Base-by-base conservation (phyloP, 2,329 filamentous ascomycete species). In the Trichoderma afroharzianum region DNA sequence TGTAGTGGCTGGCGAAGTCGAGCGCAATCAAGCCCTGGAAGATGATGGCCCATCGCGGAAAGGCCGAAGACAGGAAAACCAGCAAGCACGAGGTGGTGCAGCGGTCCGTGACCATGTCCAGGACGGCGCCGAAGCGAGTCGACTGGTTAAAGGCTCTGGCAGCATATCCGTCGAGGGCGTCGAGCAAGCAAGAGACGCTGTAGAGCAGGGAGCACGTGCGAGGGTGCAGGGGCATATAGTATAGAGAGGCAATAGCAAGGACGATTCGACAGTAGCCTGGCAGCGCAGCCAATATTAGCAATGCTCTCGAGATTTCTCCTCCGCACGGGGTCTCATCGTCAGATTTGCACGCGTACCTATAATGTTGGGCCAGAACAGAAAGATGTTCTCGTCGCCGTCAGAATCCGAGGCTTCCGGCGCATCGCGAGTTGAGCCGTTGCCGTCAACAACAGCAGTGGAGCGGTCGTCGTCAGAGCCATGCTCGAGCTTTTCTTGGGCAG, bases 221-320 rank as follows among this genome's bases (percentile, higher is more conserved):
- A n/a, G 95, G 95, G 82, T 99, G 96, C 68, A 98, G 89, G 66
- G 96, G 95, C 96, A 99, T 99, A 86, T 98, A 99, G 85, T 98
- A 97, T 75, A 99, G 90, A 32, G 96, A 98, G 62, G 93, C 93
- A 78, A 98, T 85, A 77, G 95, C 94, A 75, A 95, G 88, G 74
- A 95, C 84, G 78, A 96, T 92, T 77, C 93, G 91, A 71, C 84
- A 87, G 82, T 95, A 95, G 76, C 93, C 93, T 94, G 32, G n/a
- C 14, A 61, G 43, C 67, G 47, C 69, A 63, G 28, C 57, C 68
- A 43, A 15, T 21, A 14, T 63, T 39, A 71, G 63, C 50, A 33
- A 53, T 15, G 18, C 11, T 33, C 30, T 36, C 14, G 1, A n/a
- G 1, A 8, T 11, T 26, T 9, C 8, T 18, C 14, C 14, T 26